Base-by-base conservation (phyloP, 768 basidiomycete genomes). In the Panellus pusillus region DNA sequence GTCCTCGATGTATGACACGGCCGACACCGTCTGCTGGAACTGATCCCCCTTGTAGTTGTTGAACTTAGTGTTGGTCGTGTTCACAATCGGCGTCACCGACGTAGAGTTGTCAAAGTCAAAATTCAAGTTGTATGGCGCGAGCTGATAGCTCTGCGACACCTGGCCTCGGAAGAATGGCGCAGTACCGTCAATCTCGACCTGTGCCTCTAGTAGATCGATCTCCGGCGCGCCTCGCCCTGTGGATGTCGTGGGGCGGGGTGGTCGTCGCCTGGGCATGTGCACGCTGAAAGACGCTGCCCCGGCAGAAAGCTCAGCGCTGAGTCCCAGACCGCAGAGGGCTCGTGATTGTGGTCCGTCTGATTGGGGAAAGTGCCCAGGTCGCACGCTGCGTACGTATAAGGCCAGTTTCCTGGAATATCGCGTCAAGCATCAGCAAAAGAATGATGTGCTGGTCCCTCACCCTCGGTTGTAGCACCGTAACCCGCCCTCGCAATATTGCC, bases 151-250 rank as follows among this genome's bases (percentile, higher is more conserved):
- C 69, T 88, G 86, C 0, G 83, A 84, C 4, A 78, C 82, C 57
- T 80, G 71, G 29, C 72, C 83, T 60, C 66, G 55, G 55, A 73
- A 69, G n/a, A 62, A 60, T 41, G 56, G 54, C 31, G 54, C 57
- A 7, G 41, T 17, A 4, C 50, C 54, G 4, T 48, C 46, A 28
- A 72, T 58, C 59, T 84, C 74, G 54, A 86, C 72, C 65, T 87
- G 82, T 0, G 86, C 81, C 70, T 91, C 88, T 57, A 89, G 64
- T 57, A 91, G 69, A 65, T 90, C 88, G 63, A 90, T 89, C 68
- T 91, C 89, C 2, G 89, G 88, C 1, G 81, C 83, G 18, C 78
- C 78, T n/a, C 89, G 81, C 17, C 86, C 86, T 17, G 63, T 66
- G 40, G 65, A 71, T 50, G 72, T 70, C 36, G 57, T 71, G 6